Evolutionary conservation across 2,329 filamentous ascomycete genomes (phyloP).

Genomic region (Ceratocystis albifundus): DNA sequence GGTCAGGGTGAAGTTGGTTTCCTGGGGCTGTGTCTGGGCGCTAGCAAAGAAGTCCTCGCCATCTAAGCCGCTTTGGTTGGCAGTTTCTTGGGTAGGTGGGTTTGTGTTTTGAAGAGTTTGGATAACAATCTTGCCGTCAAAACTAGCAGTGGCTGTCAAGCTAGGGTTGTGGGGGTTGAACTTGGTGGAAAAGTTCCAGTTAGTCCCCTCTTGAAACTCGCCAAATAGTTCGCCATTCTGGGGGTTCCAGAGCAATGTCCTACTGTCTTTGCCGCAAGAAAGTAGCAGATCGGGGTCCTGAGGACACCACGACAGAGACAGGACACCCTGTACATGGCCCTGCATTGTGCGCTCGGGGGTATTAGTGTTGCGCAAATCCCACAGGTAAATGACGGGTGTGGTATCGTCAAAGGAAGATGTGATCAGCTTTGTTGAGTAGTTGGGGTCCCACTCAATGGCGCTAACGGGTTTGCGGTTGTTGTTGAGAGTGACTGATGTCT

Average conservation of each 20-base stretch:
- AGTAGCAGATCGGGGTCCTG: slow-evolving; percentile 82
- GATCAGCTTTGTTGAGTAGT: slow-evolving; percentile 84
- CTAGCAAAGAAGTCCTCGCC: slow-evolving; percentile 95
- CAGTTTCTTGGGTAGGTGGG: slow-evolving; percentile 55
- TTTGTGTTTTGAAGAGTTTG: slow-evolving; percentile 94
- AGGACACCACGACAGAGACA: slow-evolving; percentile 89
- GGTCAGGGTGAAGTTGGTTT: slow-evolving; percentile 72
- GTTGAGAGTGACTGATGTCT: slow-evolving; percentile 90
- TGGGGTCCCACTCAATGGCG: slow-evolving; percentile 93
- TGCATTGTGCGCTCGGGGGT: slow-evolving; percentile 78
- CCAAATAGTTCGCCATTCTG: slow-evolving; percentile 78
- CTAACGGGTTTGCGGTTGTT: slow-evolving; percentile 91
- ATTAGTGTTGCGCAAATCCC: slow-evolving; percentile 93
- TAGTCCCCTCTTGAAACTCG: slow-evolving; percentile 95
- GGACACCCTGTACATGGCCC: slow-evolving; percentile 86
- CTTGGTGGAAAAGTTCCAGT: slow-evolving; percentile 93
- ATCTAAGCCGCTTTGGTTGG: slow-evolving; percentile 59
- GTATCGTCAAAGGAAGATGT: slow-evolving; percentile 86
- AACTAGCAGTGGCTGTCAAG: slow-evolving; percentile 87
- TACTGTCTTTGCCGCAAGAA: slow-evolving; percentile 93
- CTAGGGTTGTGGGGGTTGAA: slow-evolving; percentile 92
- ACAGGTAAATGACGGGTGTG: slow-evolving; percentile 76
- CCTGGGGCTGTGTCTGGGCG: slow-evolving; percentile 83
- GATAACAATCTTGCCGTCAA: slow-evolving; percentile 89
- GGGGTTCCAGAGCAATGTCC: slow-evolving; percentile 91